A percentile compares a stretch with the other conserved stretches of the same genome.
Conservation (phyloP, 768 basidiomycete genomes). For the Termitomyces sp. region DNA sequence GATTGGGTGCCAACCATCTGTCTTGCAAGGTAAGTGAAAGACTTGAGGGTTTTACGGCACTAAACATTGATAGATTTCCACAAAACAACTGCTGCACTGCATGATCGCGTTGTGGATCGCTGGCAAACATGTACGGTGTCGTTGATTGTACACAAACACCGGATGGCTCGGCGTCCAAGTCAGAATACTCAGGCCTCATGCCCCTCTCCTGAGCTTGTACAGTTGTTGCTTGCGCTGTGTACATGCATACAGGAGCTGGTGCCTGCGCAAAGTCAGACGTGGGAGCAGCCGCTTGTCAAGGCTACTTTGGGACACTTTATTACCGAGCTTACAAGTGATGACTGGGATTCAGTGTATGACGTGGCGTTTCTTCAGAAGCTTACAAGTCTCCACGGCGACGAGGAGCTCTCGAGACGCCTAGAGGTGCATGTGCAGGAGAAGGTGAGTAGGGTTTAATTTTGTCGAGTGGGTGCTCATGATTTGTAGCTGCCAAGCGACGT, state of each 20-base stretch:
- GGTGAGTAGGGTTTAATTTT: neutral
- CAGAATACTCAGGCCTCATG: too few species aligned
- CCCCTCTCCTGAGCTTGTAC: conserved; percentile 48
- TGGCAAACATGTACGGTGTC: conserved; percentile 48
- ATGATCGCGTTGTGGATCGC: conserved; percentile 39
- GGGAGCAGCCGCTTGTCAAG: conserved; percentile 29
- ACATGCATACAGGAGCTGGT: conserved; percentile 53
- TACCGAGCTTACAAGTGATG: conserved; percentile 24
- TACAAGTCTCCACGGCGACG: conserved; percentile 24
- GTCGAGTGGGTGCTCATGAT: neutral
- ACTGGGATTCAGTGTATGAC: conserved; percentile 32
- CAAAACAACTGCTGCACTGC: conserved; percentile 30
- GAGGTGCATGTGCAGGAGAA: conserved; percentile 19
- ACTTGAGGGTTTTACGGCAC: neutral
- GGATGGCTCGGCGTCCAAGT: too few species aligned
- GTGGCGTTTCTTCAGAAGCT: conserved; percentile 43
- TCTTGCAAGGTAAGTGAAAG: conserved; percentile 16
- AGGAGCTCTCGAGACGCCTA: conserved; percentile 18
- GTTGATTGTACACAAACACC: conserved; percentile 23
- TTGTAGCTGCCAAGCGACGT: conserved; percentile 12
- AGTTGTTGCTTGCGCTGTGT: conserved; percentile 49
- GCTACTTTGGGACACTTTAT: conserved; percentile 36
- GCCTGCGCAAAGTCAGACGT: conserved; percentile 29
- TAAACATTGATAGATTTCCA: conserved; percentile 40
- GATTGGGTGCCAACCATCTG: conserved; percentile 35